Base-by-base conservation (phyloP, 1,284 basidiomycete genomes). In the Pseudozyma tsukubaensis region DNA sequence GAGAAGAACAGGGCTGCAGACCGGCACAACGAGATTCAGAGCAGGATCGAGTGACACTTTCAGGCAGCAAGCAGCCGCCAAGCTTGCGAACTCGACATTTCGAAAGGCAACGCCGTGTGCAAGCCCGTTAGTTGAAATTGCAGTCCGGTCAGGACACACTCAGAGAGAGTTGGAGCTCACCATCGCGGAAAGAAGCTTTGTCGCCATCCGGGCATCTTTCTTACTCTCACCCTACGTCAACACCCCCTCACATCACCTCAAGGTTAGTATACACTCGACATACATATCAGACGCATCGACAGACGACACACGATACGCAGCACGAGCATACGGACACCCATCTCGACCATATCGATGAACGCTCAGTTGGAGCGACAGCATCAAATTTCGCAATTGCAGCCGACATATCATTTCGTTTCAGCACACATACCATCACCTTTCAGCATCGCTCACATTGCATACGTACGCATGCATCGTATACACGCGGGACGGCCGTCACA, bases 141-240 rank as follows among this genome's bases (percentile, higher is more conserved):
- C 12, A 19, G 24, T 32, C 35, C 18, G 49, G 50, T 19, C 35
- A 13, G 16, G 21, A 13, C 16, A 5, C n/a, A 49, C 52, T n/a
- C 47, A 42, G 48, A 59, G 34, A 14, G 49, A 4, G 21, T 39
- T 12, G 13, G 8, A 47, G 37, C 56, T 44, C 57, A 43, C 43
- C 54, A 56, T 43, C 52, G 53, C 58, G 13, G 16, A 67, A 64
- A 64, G 45, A 64, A 68, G 65, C 70, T 64, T 74, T 14, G 71
- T 70, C 71, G 66, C 61, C 65, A 70, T 70, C 71, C 34, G 58
- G 50, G 44, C 47, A 50, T 68, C 65, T 35, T 63, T 53, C 59
- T 63, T 67, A 68, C 70, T 37, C 61, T 66, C 65, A 74, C 66
- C 71, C 62, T 70, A 66, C 71, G 64, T 64, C 65, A 68, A 67